Evolutionary conservation across 257 asterid genomes (phyloP).

Genomic region (Nicotiana undulata): DNA sequence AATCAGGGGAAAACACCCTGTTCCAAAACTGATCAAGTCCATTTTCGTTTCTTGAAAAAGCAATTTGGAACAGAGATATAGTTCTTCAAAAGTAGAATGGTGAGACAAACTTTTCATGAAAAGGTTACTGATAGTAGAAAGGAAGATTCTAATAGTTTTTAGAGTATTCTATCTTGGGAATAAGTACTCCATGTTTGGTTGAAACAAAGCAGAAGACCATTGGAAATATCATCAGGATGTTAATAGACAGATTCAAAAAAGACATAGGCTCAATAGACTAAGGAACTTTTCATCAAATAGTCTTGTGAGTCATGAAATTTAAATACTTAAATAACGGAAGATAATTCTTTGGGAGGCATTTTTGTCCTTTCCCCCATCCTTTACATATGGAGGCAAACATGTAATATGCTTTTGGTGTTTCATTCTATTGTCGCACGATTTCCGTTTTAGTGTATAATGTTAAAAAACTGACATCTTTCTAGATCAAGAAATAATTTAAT

Average conservation of each 20-base stretch:
- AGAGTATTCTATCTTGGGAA: neutral
- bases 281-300: neutral
- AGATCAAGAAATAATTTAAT: too few relatives aligned
- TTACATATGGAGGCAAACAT: constrained; percentile 2
- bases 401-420: neutral
- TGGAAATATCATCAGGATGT: constrained; percentile 28
- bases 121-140: neutral
- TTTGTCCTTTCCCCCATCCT: constrained; percentile 7
- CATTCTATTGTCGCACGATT: too few relatives aligned
- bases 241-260: constrained; percentile 17
- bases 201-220: constrained; percentile 17
- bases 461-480: too few relatives aligned
- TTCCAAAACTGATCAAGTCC: constrained; percentile 19
- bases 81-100: neutral
- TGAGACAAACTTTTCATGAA: neutral
- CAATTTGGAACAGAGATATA: neutral
- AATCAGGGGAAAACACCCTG: constrained; percentile 13
- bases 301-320: neutral
- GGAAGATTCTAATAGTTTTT: neutral
- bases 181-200: neutral
- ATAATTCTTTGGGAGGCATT: neutral
- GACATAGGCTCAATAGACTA: neutral
- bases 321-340: neutral
- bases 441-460: too few relatives aligned
- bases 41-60: constrained; percentile 12